A percentile compares a stretch with the other conserved stretches of the same genome.
phyloP scores from a whole-genome alignment of 176 grass and related monocot genomes.

The Neostapfia colusana region DNA sequence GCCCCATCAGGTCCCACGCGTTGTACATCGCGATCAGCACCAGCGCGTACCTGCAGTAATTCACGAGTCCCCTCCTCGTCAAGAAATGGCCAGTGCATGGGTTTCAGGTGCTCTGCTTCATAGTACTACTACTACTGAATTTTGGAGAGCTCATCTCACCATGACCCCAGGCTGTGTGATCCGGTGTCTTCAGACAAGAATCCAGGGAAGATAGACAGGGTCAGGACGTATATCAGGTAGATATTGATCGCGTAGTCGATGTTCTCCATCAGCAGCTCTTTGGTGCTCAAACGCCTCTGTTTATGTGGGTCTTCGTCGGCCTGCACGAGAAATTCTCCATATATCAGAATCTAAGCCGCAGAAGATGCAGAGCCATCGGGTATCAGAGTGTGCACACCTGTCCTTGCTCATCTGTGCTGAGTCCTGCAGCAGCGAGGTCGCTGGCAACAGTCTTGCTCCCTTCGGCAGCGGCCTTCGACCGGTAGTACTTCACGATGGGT shows the following conservation, averaged over 20 bases:
- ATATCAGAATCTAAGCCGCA: background rate
- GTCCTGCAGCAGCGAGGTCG: constrained; percentile 64
- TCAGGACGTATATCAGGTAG: constrained; percentile 84
- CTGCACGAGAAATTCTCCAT: constrained; percentile 27
- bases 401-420: constrained; percentile 27
- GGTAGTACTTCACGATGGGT: constrained; percentile 81
- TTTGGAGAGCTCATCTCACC: constrained; percentile 2
- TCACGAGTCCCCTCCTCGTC: constrained; percentile 5
- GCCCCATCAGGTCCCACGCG: constrained; percentile 61
- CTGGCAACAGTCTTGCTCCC: constrained; percentile 60
- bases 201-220: constrained; percentile 86
- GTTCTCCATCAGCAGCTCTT: constrained; percentile 68
- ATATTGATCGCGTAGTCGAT: constrained; percentile 63
- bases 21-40: constrained; percentile 72
- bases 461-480: constrained; percentile 62
- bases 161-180: constrained; percentile 70
- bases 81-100: background rate
- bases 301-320: constrained; percentile 74
- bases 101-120: background rate
- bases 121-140: background rate
- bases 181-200: constrained; percentile 96
- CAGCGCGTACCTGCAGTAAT: constrained; percentile 56
- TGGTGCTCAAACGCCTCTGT: constrained; percentile 62
- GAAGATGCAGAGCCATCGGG: background rate
- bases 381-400: constrained; percentile 23